Conservation (phyloP, 78 protist genomes). For the Dictyostelium citrinum region DNA sequence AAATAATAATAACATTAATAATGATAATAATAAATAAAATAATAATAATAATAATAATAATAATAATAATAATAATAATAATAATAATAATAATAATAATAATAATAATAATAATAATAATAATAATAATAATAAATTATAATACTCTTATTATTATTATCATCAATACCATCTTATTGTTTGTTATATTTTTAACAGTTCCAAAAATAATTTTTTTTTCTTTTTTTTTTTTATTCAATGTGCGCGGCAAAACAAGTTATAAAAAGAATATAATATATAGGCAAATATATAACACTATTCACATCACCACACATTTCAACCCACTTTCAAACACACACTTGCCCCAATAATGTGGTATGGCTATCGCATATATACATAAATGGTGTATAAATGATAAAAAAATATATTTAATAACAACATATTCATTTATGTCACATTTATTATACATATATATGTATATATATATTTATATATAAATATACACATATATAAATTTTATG, state of each 20-base stretch:
- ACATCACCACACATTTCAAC: not conserved
- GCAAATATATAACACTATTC: not conserved
- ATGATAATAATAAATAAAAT: too few species aligned
- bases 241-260: not conserved
- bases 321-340: not conserved
- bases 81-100: too few species aligned
- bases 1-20: too few species aligned
- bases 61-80: too few species aligned
- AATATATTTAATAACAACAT: not conserved
- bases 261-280: not conserved
- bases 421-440: not conserved
- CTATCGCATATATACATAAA: not conserved
- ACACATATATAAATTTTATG: too few species aligned
- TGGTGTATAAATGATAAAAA: not conserved
- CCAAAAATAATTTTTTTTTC: not conserved
- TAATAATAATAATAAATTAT: too few species aligned
- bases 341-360: not conserved
- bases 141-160: too few species aligned
- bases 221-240: not conserved
- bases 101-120: too few species aligned
- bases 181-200: too few species aligned
- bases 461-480: too few species aligned
- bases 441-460: too few species aligned
- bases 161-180: not conserved
- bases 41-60: too few species aligned